These are phyloP conservation scores for Sapria himalayana DNA, from an alignment of 345 rosid genomes.

Conservation along the genomic window DNA sequence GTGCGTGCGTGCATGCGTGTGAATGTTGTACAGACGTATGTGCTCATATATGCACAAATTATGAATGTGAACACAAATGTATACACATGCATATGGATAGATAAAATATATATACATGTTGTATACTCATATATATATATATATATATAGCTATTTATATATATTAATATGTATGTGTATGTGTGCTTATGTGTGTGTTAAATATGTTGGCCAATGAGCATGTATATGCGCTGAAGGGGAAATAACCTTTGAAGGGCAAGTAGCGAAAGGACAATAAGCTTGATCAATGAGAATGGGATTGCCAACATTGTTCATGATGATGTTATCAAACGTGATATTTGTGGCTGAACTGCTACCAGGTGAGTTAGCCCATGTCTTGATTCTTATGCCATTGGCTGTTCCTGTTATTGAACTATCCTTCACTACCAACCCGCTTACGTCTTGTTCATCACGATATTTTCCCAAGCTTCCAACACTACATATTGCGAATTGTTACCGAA, in stretches of 20 bases:
- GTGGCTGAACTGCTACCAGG: slow-evolving; percentile 32
- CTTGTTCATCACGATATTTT: slow-evolving; percentile 26
- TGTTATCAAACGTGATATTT: slow-evolving; percentile 34
- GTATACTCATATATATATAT: no score
- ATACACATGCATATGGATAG: no score
- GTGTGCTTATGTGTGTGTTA: no score
- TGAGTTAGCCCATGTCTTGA: slow-evolving; percentile 48
- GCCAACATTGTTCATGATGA: slow-evolving; percentile 24
- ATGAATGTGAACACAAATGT: no score
- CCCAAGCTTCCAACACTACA: slow-evolving; percentile 44
- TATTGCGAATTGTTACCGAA: background rate
- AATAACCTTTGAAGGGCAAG: slow-evolving; percentile 25
- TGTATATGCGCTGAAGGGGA: no score
- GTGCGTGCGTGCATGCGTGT: no score
- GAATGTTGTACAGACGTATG: no score
- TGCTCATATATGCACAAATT: no score
- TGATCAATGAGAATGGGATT: slow-evolving; percentile 45
- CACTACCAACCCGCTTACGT: slow-evolving; percentile 26
- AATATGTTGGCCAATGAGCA: no score
- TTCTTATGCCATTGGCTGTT: slow-evolving; percentile 32
- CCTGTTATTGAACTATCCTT: slow-evolving; percentile 26
- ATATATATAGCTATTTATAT: no score
- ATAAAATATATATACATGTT: no score
- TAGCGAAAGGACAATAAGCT: slow-evolving; percentile 29
- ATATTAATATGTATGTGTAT: no score